These are phyloP conservation scores for Glonium stellatum DNA, from an alignment of 495 filamentous ascomycete species.

Conservation along the genomic window DNA sequence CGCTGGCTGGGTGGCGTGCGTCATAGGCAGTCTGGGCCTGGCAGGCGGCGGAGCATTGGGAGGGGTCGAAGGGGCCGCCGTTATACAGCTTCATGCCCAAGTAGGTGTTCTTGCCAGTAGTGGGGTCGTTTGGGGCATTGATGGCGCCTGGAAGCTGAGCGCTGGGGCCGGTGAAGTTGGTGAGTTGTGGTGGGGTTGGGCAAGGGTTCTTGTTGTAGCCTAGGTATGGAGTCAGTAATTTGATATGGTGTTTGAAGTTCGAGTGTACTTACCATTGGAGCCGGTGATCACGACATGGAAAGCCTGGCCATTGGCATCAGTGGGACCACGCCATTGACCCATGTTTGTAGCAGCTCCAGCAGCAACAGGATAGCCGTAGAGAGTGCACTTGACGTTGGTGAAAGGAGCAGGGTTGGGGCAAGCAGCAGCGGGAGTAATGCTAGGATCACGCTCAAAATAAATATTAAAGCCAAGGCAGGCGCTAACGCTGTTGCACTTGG, in stretches of 20 bases:
- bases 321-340: conserved; percentile 19
- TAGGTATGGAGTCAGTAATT: background rate
- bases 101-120: conserved; percentile 32
- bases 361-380: conserved; percentile 17
- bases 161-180: conserved; percentile 29
- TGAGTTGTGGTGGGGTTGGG: conserved; percentile 21
- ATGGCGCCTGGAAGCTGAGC: conserved; percentile 37
- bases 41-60: conserved; percentile 40
- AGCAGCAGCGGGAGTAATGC: background rate
- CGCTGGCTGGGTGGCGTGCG: conserved; percentile 18
- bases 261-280: conserved; percentile 11
- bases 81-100: conserved; percentile 41
- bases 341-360: conserved; percentile 8
- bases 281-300: conserved; percentile 25
- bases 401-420: conserved; percentile 16
- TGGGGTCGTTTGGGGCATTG: conserved; percentile 31
- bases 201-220: conserved; percentile 11
- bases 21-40: conserved; percentile 38
- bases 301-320: conserved; percentile 3
- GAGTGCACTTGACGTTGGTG: conserved; percentile 21
- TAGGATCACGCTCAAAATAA: conserved; percentile 18
- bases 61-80: conserved; percentile 36
- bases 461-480: conserved; percentile 19
- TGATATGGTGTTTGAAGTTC: background rate
- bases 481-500: conserved; percentile 11